A percentile compares a stretch with the other conserved stretches of the same genome.
Conservation (phyloP, 208 protist genomes). For the Wallacemonas rigidus region DNA sequence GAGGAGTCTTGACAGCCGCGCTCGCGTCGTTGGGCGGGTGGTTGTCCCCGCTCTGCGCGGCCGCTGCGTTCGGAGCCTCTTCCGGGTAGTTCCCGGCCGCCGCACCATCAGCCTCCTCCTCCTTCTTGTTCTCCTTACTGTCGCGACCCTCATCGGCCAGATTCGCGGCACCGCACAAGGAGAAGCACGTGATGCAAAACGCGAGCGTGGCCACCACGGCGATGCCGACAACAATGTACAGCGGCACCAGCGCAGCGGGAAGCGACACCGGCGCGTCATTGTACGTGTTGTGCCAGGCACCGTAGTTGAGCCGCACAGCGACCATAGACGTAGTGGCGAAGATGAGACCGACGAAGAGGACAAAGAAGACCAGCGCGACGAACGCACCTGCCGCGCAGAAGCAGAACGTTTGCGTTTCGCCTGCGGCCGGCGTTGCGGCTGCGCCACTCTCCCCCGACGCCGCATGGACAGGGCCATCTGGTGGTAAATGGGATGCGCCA, state of each 20-base stretch:
- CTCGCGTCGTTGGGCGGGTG: no score
- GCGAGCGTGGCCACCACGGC: slow-evolving; percentile 23
- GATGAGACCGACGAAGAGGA: slow-evolving; percentile 36
- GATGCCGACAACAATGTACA: slow-evolving; percentile 50
- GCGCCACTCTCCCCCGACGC: no score
- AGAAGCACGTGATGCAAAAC: slow-evolving; percentile 26
- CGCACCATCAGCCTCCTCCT: background rate
- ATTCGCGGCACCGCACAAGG: background rate
- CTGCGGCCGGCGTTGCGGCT: background rate
- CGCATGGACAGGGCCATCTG: no score
- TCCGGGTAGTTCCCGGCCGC: slow-evolving; percentile 19
- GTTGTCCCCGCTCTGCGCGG: no score
- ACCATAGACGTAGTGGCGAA: slow-evolving; percentile 54
- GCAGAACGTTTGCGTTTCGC: background rate
- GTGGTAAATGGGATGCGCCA: no score
- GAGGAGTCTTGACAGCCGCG: slow-evolving; percentile 11
- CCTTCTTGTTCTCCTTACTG: background rate
- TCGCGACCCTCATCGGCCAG: background rate
- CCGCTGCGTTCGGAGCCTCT: no score
- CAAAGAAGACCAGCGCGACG: slow-evolving; percentile 8
- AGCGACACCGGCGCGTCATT: slow-evolving; percentile 31
- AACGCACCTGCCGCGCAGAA: slow-evolving; percentile 20
- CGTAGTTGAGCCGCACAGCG: slow-evolving; percentile 61
- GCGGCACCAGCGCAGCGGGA: slow-evolving; percentile 42
- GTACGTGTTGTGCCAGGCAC: slow-evolving; percentile 30